Evolutionary conservation across 2,329 filamentous ascomycete genomes (phyloP).

Genomic region (Pestalotiopsis fici): DNA sequence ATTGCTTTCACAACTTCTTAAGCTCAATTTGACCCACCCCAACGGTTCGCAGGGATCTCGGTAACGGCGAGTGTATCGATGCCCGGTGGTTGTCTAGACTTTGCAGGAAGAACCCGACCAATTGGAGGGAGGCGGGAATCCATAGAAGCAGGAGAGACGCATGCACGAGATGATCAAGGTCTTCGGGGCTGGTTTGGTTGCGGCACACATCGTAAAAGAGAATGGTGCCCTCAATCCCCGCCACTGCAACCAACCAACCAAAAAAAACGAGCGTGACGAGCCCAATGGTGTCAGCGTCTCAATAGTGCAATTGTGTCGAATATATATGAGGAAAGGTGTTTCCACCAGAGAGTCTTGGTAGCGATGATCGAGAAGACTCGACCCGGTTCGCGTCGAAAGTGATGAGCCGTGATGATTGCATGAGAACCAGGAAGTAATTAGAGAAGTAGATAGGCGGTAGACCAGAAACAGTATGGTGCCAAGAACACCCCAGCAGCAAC

Average conservation of each 20-base stretch:
- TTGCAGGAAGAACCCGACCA: not conserved
- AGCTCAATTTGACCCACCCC: not conserved
- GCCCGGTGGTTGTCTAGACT: not conserved
- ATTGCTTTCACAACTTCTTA: not conserved
- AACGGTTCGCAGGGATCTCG: not conserved
- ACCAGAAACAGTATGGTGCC: not conserved
- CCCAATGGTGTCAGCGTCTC: not conserved
- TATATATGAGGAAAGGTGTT: not conserved
- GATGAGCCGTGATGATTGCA: not conserved
- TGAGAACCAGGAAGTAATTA: conserved; percentile 1
- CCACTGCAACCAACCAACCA: not conserved
- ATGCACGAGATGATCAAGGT: not conserved
- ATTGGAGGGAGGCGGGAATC: not conserved
- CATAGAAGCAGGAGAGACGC: not conserved
- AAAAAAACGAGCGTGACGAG: not conserved
- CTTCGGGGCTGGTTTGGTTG: not conserved
- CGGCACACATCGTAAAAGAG: not conserved
- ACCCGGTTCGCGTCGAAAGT: not conserved
- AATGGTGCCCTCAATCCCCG: not conserved
- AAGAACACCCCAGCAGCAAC: not conserved
- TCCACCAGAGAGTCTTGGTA: not conserved
- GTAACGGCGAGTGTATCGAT: not conserved
- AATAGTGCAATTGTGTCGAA: not conserved
- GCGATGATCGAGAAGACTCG: not conserved
- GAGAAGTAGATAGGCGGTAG: not conserved